Evolutionary conservation across 2,329 filamentous ascomycete species (phyloP).

Genomic region (Cladosporium austrohemisphaericum): DNA sequence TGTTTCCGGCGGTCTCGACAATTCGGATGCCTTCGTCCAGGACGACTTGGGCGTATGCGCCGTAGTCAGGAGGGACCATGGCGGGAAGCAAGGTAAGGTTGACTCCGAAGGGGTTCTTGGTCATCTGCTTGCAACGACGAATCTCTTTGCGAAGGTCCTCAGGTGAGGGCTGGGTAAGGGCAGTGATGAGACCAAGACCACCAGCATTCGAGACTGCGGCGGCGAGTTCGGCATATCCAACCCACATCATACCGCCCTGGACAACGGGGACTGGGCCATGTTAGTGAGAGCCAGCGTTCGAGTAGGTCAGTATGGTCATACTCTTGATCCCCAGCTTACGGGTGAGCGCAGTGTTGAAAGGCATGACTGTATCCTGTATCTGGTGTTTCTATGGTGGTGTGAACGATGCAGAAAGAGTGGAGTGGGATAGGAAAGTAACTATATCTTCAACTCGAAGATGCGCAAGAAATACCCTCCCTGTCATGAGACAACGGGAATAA

Average conservation of each 20-base stretch:
- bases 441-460: background rate
- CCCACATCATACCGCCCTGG: conserved; percentile 84
- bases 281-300: conserved; percentile 7
- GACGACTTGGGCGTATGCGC: conserved; percentile 83
- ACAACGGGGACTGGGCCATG: conserved; percentile 65
- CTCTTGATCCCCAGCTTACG: conserved; percentile 56
- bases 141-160: conserved; percentile 93
- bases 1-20: conserved; percentile 90
- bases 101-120: conserved; percentile 77
- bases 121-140: conserved; percentile 75
- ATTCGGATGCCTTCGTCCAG: conserved; percentile 90
- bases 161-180: conserved; percentile 87
- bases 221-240: conserved; percentile 75
- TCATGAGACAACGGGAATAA: background rate
- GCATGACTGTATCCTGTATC: conserved; percentile 47
- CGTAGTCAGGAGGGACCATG: conserved; percentile 86
- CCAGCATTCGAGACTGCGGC: conserved; percentile 76
- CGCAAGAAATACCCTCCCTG: background rate
- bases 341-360: conserved; percentile 62
- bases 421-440: background rate
- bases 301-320: conserved; percentile 22
- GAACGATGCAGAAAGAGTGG: background rate
- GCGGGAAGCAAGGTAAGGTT: conserved; percentile 93
- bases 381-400: conserved; percentile 6
- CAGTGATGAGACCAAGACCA: conserved; percentile 77